phyloP scores from a whole-genome alignment of 2,329 filamentous ascomycete genomes.

The Monosporascus sp. region DNA sequence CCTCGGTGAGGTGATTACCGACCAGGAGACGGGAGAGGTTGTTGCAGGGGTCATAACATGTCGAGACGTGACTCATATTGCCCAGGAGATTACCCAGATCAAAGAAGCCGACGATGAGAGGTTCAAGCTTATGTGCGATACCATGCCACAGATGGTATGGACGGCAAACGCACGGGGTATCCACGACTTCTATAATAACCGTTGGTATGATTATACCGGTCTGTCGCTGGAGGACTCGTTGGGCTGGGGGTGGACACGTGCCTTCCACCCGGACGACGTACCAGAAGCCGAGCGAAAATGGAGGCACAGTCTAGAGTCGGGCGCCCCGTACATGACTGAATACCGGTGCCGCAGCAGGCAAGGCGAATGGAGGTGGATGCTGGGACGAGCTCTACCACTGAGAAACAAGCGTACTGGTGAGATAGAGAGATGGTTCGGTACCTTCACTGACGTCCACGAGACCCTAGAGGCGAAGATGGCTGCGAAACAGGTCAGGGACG shows the following conservation, averaged over 20 bases:
- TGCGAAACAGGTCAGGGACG: constrained; percentile 62
- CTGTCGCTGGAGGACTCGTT: constrained; percentile 56
- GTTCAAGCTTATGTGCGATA: constrained; percentile 72
- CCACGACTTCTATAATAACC: constrained; percentile 68
- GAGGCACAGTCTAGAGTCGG: constrained; percentile 59
- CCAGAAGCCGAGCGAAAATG: constrained; percentile 49
- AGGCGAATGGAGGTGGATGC: constrained; percentile 74
- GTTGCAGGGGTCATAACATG: constrained; percentile 68
- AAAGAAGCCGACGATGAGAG: constrained; percentile 66
- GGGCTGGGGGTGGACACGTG: constrained; percentile 56
- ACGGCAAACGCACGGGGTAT: constrained; percentile 61
- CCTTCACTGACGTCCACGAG: constrained; percentile 75
- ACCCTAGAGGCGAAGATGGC: constrained; percentile 62
- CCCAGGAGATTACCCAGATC: constrained; percentile 63
- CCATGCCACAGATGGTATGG: constrained; percentile 69
- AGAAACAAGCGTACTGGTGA: constrained; percentile 58
- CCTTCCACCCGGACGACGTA: constrained; percentile 69
- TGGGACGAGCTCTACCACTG: constrained; percentile 66
- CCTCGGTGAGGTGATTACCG: constrained; percentile 61
- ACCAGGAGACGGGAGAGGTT: constrained; percentile 65
- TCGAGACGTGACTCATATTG: constrained; percentile 67
- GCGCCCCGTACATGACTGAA: constrained; percentile 64
- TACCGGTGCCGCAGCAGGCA: constrained; percentile 63
- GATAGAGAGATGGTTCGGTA: constrained; percentile 76
- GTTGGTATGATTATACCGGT: constrained; percentile 79